Conservation (phyloP, 208 protist genomes). For the Leishmania aethiopica region DNA sequence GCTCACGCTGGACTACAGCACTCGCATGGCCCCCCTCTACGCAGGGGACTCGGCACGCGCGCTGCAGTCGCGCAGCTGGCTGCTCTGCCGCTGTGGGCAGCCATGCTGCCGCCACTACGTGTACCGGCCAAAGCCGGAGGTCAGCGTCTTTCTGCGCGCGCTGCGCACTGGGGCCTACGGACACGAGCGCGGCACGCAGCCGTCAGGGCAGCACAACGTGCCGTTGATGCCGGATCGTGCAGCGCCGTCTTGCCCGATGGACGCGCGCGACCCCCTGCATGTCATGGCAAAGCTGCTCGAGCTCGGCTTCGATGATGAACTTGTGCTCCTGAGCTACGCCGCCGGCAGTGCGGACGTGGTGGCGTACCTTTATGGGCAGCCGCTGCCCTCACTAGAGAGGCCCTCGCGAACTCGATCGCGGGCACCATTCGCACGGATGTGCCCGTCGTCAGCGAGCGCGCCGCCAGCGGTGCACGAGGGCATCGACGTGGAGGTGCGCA, state of each 20-base stretch:
- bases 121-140: constrained; percentile 33
- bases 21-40: constrained; percentile 57
- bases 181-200: neutral
- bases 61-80: constrained; percentile 31
- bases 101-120: constrained; percentile 61
- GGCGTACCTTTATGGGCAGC: constrained; percentile 48
- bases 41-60: constrained; percentile 27
- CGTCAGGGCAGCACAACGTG: neutral
- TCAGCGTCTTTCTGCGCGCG: constrained; percentile 9
- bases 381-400: constrained; percentile 29
- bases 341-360: constrained; percentile 33
- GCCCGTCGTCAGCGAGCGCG: neutral
- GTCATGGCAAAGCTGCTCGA: constrained; percentile 36
- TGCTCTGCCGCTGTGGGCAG: constrained; percentile 57
- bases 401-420: neutral
- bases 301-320: constrained; percentile 69
- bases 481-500: constrained; percentile 23
- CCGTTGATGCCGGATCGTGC: neutral
- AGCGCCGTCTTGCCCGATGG: neutral
- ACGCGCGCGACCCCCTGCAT: constrained; percentile 14
- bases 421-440: neutral
- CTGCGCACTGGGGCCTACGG: neutral
- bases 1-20: constrained; percentile 74
- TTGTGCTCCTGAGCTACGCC: constrained; percentile 50
- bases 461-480: neutral